Evolutionary conservation across 176 grass and related monocot genomes (phyloP).

Genomic region (Luzula sylvatica): DNA sequence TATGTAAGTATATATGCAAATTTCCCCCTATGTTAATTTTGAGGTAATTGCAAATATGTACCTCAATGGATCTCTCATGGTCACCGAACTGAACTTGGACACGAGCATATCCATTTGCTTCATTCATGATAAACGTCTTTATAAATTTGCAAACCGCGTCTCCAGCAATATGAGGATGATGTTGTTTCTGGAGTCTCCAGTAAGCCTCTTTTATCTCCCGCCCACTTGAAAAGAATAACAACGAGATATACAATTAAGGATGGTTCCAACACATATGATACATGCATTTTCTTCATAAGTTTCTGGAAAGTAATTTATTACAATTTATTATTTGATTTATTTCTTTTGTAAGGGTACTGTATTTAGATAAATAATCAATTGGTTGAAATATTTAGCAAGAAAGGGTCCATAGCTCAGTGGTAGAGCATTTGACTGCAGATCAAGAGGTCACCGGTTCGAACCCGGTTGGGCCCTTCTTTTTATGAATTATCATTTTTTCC

Average conservation of each 20-base stretch:
- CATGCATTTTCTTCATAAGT: background rate
- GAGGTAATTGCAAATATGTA: background rate
- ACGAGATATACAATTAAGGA: conserved; percentile 21
- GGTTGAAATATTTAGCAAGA: too few relatives aligned
- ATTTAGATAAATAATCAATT: too few relatives aligned
- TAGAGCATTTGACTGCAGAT: conserved; percentile 88
- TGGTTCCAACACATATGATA: background rate
- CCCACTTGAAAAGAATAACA: too few relatives aligned
- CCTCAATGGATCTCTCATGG: conserved; percentile 37
- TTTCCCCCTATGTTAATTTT: too few relatives aligned
- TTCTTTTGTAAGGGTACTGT: too few relatives aligned
- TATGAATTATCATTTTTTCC: background rate
- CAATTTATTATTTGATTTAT: too few relatives aligned
- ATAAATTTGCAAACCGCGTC: conserved; percentile 29
- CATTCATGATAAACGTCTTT: conserved; percentile 53
- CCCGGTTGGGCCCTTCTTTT: conserved; percentile 50
- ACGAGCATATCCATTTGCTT: conserved; percentile 38
- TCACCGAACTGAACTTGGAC: conserved; percentile 48
- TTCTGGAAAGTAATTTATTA: too few relatives aligned
- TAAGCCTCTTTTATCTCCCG: too few relatives aligned
- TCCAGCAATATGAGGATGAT: conserved; percentile 64
- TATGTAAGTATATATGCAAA: background rate
- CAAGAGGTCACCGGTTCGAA: conserved; percentile 61
- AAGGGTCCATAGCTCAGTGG: conserved; percentile 66
- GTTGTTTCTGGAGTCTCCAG: conserved; percentile 64